Base-by-base conservation (phyloP, 2,329 filamentous ascomycete genomes). In the Alternaria sp. region DNA sequence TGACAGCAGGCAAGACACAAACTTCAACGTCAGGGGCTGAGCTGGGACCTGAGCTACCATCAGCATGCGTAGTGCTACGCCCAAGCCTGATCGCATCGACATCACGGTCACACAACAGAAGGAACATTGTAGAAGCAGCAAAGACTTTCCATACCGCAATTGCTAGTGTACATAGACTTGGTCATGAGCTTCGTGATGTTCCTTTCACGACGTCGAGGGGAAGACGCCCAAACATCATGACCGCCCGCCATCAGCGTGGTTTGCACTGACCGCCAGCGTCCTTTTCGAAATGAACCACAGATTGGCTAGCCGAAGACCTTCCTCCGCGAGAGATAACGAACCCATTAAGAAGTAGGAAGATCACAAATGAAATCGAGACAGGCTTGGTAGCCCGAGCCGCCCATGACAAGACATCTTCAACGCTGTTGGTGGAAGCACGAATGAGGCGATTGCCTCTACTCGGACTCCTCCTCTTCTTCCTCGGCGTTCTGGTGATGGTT, bases 401-500 rank as follows among this genome's bases (percentile, higher is more conserved):
- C 69, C 63, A 54, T 71, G 67, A 72, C 69, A 76, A 69, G 66
- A 70, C 71, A 74, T 69, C 70, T 63, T 68, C 57, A 59, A 49
- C 54, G 21, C 44, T 36, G 53, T 66, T 54, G 56, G 28, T 58
- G 66, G 61, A 53, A 53, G 65, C 56, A 59, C 51, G 50, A 59
- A 62, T 50, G 28, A 62, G 49, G 61, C 53, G 43, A 26, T 30
- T 15, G n/a, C 17, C 17, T 69, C 62, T 80, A 81, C 70, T 80
- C 79, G 54, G 78, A 79, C 73, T 81, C 80, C 57, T 81, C 80
- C 26, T 81, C 80, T 45, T 81, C 79, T 51, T 80, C 80, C 11
- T 78, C 79, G 28, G 68, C 77, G 46, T 65, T 74, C 63, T 71
- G 25, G 5, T 47, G 40, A 12, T 21, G 25, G 62, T 76, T 66